phyloP scores from a whole-genome alignment of 495 filamentous ascomycete genomes.

The Aspergillus sclerotiicarbonarius region DNA sequence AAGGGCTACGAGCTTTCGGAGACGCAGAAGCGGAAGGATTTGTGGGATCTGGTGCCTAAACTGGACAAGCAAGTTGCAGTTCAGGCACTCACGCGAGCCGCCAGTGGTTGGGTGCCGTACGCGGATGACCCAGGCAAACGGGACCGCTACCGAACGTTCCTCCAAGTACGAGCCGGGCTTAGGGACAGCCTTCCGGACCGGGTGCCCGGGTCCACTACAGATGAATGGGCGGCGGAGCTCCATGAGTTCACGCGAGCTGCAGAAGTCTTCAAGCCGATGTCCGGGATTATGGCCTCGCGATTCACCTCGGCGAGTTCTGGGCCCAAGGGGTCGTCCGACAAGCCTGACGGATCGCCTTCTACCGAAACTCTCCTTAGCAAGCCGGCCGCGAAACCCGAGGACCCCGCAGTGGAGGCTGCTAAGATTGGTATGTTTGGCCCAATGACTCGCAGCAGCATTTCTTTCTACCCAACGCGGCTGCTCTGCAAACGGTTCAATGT shows the following conservation, averaged over 20 bases:
- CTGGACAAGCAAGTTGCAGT: constrained; percentile 72
- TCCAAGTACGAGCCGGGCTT: constrained; percentile 74
- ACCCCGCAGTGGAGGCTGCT: constrained; percentile 86
- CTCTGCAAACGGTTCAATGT: constrained; percentile 94
- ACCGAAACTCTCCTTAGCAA: constrained; percentile 49
- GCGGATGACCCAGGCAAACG: constrained; percentile 76
- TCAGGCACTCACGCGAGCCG: constrained; percentile 71
- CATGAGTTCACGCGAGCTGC: constrained; percentile 86
- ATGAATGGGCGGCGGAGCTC: constrained; percentile 79
- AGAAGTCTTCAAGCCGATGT: constrained; percentile 88
- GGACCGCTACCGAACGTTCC: constrained; percentile 71
- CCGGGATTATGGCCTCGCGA: constrained; percentile 84
- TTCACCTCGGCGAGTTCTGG: constrained; percentile 73
- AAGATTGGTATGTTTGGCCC: constrained; percentile 88
- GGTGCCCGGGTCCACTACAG: constrained; percentile 52
- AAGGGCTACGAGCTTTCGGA: constrained; percentile 58
- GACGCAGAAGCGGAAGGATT: constrained; percentile 55
- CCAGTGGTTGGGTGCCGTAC: constrained; percentile 80
- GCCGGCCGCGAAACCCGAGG: constrained; percentile 61
- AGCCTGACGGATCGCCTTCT: constrained; percentile 28
- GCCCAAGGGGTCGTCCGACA: constrained; percentile 43
- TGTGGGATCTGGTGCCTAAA: constrained; percentile 67
- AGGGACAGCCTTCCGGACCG: constrained; percentile 59
- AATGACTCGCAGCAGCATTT: constrained; percentile 69
- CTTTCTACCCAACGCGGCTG: constrained; percentile 78